These are phyloP conservation scores for Tremellales sp. DNA, from an alignment of 1,284 basidiomycete species.

Conservation along the genomic window DNA sequence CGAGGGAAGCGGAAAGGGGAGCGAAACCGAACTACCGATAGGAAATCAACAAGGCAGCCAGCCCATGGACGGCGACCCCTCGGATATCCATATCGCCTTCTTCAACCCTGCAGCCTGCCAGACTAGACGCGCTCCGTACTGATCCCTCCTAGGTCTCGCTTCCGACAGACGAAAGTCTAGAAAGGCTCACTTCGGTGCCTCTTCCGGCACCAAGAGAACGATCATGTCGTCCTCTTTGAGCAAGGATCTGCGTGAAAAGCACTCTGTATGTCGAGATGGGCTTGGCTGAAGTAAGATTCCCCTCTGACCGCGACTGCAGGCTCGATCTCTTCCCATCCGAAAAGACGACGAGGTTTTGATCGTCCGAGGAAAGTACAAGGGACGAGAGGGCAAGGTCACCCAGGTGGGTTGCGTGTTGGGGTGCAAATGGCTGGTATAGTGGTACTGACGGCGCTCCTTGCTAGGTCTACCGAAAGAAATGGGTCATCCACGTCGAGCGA, in stretches of 20 bases:
- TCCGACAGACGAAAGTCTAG: conserved; percentile 81
- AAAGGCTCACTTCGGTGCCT: conserved; percentile 92
- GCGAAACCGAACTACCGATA: too few relatives aligned
- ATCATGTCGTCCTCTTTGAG: conserved; percentile 95
- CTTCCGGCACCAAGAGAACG: conserved; percentile 90
- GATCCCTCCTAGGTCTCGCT: conserved; percentile 39
- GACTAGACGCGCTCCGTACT: too few relatives aligned
- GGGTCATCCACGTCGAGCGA: conserved; percentile 98
- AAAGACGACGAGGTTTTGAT: conserved; percentile 99
- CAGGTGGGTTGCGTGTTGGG: conserved; percentile 51
- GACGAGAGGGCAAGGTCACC: conserved; percentile 94
- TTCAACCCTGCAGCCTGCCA: not conserved
- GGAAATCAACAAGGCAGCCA: too few relatives aligned
- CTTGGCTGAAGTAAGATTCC: not conserved
- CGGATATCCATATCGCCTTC: not conserved
- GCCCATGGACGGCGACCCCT: not conserved
- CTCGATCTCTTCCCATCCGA: conserved; percentile 89
- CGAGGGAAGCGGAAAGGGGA: too few relatives aligned
- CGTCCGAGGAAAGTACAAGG: conserved; percentile 94
- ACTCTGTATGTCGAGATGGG: conserved; percentile 66
- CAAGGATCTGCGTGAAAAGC: conserved; percentile 89
- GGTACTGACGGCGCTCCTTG: conserved; percentile 2
- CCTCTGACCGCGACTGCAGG: conserved; percentile 51
- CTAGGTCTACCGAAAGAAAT: conserved; percentile 99
- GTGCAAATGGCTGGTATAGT: not conserved